phyloP scores from a whole-genome alignment of 495 filamentous ascomycete genomes.

The Aspergillus ostianus region DNA sequence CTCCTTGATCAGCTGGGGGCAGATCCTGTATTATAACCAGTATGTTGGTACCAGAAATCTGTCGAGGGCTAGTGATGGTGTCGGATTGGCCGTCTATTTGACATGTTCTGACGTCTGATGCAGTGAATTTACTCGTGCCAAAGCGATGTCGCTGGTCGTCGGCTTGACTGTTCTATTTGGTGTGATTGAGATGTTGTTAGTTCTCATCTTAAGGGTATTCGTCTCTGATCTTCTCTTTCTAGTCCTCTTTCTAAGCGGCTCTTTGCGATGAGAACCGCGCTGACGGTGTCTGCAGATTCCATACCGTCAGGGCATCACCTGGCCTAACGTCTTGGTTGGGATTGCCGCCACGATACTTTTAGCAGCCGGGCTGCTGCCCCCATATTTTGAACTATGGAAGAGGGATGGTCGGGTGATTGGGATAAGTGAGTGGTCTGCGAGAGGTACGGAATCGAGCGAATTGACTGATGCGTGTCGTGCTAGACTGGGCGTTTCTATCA shows the following conservation, averaged over 20 bases:
- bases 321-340: constrained; percentile 60
- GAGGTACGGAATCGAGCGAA: not conserved
- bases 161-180: constrained; percentile 48
- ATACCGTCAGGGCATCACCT: constrained; percentile 52
- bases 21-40: constrained; percentile 62
- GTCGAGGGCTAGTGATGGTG: not conserved
- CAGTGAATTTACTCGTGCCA: constrained; percentile 53
- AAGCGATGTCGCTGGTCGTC: constrained; percentile 43
- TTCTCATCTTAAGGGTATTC: constrained; percentile 58
- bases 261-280: not conserved
- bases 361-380: constrained; percentile 61
- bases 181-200: constrained; percentile 58
- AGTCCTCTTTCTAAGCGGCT: not conserved
- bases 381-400: constrained; percentile 73
- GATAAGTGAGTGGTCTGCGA: constrained; percentile 49
- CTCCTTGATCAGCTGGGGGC: constrained; percentile 64
- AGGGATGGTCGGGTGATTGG: constrained; percentile 66
- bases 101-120: not conserved
- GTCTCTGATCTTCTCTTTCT: not conserved
- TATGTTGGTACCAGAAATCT: constrained; percentile 28
- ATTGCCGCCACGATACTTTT: constrained; percentile 59
- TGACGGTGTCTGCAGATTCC: constrained; percentile 35
- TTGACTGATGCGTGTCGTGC: not conserved
- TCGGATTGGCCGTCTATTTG: not conserved
- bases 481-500: constrained; percentile 61